Evolutionary conservation across 306 rosid species (phyloP), one percentile per base, ranked within the genome.

Genomic region (Ormosia emarginata): DNA sequence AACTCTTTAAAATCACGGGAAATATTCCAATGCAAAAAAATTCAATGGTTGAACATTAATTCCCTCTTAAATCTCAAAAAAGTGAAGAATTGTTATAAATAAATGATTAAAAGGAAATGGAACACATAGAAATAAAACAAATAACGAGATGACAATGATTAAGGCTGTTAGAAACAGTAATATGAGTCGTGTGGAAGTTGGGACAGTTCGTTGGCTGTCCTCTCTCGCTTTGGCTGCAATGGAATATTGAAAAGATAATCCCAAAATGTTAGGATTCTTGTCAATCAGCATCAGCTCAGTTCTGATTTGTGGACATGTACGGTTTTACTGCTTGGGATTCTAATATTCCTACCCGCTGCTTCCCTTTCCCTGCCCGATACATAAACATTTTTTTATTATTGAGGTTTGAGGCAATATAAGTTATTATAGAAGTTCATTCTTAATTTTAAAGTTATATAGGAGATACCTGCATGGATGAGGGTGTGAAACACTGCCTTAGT

Each of bases 221-320:
- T 77, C 29, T 78, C 37, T 77, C 55, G 72, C 55, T 68, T 63
- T 82, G 74, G 73, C 41, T 52, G 76, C 75, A 9, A 53, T 62
- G 59, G 32, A 67, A 32, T 30, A n/a, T 5, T 44, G 56, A 43
- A 73, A 61, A 46, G 69, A 65, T 62, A 37, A 67, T 57, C 61
- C 32, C 74, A 11, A 77, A 53, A 53, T 52, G 17, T 52, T 84
- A 33, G 58, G 53, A 46, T 50, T 77, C 56, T 55, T 77, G 75
- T 62, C 74, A 77, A 77, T 83, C 67, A 13, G 57, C 74, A 37
- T 39, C 85, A 57, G 10, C 14, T 24, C 33, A 52, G 9, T 18
- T 71, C 18, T 69, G 73, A 39, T 68, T 68, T 47, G 15, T 47
- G 77, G 13, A 32, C 10, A 56, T 13, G 66, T 57, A 56, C 62